Base-by-base conservation (phyloP, 2,329 filamentous ascomycete species). In the Aspergillus pseudoterreus region DNA sequence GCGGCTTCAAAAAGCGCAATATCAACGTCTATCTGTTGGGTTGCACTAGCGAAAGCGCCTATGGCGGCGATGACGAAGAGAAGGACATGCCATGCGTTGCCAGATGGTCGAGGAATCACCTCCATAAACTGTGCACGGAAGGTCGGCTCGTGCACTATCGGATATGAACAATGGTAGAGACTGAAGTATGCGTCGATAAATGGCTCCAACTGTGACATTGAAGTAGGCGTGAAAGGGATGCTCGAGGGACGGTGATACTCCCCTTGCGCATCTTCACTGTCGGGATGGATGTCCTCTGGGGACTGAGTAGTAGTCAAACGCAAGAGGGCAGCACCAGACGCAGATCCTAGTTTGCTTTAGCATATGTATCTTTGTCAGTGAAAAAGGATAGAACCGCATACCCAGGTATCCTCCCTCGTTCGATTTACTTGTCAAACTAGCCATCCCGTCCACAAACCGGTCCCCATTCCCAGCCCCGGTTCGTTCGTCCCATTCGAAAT, bases 81-180 rank as follows among this genome's bases (percentile, higher is more conserved):
- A 6, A 74, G 53, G 6, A 71, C 63, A 36, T 70, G 64, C 70
- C 71, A 71, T 4, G 60, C 60, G 38, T 57, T 58, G 6, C 57
- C 57, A 22, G 56, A 56, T 5, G 69, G 69, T 6, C 69, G 60
- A 14, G 65, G 60, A 27, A 72, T 66, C 2, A 69, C 57, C 44
- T 70, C 64, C 19, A 63, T 61, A 45, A 69, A 70, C 46, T 72
- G 70, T 19, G 71, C 71, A 38, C 71, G 60, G 47, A 75, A 74
- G 1, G 65, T 70, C 4, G 68, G 62, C 51, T 75, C 72, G 45
- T 74, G 68, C 0, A 75, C 52, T 8, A 74, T 62, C 0, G 72
- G 72, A 50, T 73, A 74, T 2, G 64, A 63, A 8, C 59, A 47
- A 52, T 75, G 70, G 49, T 70, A 75, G 2, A 67, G 49, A 9